A percentile compares a stretch with the other conserved stretches of the same genome.
These are phyloP conservation scores for Multifurca ochricompacta DNA, from an alignment of 768 basidiomycete species.

Conservation along the genomic window DNA sequence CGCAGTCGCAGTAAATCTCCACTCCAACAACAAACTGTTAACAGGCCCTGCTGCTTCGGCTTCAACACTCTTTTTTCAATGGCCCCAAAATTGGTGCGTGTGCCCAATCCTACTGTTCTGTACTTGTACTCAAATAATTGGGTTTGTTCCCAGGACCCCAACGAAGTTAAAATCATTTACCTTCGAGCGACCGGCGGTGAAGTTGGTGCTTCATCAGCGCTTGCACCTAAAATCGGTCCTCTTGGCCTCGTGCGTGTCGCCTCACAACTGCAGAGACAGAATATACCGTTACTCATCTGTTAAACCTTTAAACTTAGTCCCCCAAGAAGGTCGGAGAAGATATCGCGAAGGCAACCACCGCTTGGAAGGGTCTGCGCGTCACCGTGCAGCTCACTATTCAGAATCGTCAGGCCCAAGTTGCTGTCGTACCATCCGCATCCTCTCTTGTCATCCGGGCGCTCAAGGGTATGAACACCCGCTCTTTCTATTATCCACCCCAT, in stretches of 20 bases:
- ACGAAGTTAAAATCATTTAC: slow-evolving; percentile 98
- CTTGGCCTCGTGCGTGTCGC: slow-evolving; percentile 82
- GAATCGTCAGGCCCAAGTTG: slow-evolving; percentile 97
- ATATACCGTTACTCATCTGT: slow-evolving; percentile 10
- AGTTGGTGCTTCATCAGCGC: slow-evolving; percentile 96
- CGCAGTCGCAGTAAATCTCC: neutral
- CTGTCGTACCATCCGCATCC: slow-evolving; percentile 95
- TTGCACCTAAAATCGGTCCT: slow-evolving; percentile 99
- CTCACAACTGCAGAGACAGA: too few species aligned
- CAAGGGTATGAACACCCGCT: slow-evolving; percentile 62
- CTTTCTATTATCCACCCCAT: neutral
- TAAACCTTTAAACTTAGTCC: slow-evolving; percentile 47
- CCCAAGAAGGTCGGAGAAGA: slow-evolving; percentile 99
- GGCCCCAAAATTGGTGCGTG: slow-evolving; percentile 73
- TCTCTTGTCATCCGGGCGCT: slow-evolving; percentile 97
- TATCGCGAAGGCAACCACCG: slow-evolving; percentile 96
- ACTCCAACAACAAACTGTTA: slow-evolving; percentile 26
- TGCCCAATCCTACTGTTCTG: neutral
- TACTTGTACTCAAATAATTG: neutral
- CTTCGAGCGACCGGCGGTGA: slow-evolving; percentile 98
- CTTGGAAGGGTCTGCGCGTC: slow-evolving; percentile 99
- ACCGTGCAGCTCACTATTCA: slow-evolving; percentile 99
- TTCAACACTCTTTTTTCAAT: slow-evolving; percentile 32
- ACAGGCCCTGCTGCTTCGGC: slow-evolving; percentile 28
- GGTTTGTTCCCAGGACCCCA: slow-evolving; percentile 67